A percentile compares a stretch with the other conserved stretches of the same genome.
phyloP scores from a whole-genome alignment of 2,329 filamentous ascomycete species.

The Trichoderma polysporum region DNA sequence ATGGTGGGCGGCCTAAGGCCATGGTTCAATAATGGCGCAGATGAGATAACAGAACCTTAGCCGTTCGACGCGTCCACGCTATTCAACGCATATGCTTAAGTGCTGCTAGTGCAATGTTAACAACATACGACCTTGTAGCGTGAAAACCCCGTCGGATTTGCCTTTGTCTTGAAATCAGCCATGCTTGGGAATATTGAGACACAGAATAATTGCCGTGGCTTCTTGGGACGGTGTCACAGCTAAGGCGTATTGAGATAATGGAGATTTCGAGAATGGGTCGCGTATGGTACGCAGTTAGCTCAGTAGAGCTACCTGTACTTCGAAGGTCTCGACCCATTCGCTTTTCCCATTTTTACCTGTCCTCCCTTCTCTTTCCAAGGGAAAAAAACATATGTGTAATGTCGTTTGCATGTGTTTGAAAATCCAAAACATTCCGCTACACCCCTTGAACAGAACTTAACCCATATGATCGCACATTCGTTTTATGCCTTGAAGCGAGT shows the following conservation, averaged over 20 bases:
- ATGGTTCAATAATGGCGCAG: conserved; percentile 6
- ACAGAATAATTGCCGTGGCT: not conserved
- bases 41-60: not conserved
- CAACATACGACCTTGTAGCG: not conserved
- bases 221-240: not conserved
- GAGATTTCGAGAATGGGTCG: not conserved
- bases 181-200: not conserved
- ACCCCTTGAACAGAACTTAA: too few species aligned
- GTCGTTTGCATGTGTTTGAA: too few species aligned
- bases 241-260: not conserved
- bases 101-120: not conserved
- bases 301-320: not conserved
- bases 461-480: too few species aligned
- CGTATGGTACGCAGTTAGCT: not conserved
- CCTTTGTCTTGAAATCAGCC: not conserved
- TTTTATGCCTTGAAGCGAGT: not conserved
- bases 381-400: too few species aligned
- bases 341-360: not conserved
- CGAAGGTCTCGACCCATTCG: not conserved
- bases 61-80: not conserved
- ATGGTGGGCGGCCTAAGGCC: not conserved
- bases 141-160: not conserved
- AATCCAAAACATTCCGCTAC: too few species aligned
- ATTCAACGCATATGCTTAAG: not conserved
- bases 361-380: not conserved